A percentile compares a stretch with the other conserved stretches of the same genome.
These are phyloP conservation scores for Penicillium sp. DNA, from an alignment of 2,329 filamentous ascomycete species.

Conservation along the genomic window DNA sequence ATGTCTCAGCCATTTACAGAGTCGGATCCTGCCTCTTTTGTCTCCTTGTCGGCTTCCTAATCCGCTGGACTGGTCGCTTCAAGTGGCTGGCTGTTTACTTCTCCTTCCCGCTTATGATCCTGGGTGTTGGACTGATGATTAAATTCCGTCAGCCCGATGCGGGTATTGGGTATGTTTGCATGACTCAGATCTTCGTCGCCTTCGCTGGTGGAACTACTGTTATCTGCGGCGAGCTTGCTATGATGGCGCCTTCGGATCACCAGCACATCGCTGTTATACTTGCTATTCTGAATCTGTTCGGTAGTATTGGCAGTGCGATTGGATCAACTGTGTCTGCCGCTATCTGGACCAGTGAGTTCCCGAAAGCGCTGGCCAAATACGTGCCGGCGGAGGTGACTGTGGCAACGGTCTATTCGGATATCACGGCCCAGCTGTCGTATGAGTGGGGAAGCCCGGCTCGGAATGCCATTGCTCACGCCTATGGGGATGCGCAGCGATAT, in stretches of 20 bases:
- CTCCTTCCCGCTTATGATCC: slow-evolving; percentile 19
- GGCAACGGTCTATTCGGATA: background rate
- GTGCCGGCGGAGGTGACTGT: slow-evolving; percentile 1
- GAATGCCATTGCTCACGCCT: slow-evolving; percentile 45
- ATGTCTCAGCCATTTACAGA: slow-evolving; percentile 22
- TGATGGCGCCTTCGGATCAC: slow-evolving; percentile 20
- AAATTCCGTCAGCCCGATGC: slow-evolving; percentile 22
- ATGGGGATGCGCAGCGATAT: slow-evolving; percentile 47
- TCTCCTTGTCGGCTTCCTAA: slow-evolving; percentile 15
- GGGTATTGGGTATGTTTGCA: slow-evolving; percentile 16
- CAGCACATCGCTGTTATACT: slow-evolving; percentile 18
- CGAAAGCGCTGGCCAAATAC: slow-evolving; percentile 5
- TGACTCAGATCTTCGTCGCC: slow-evolving; percentile 23
- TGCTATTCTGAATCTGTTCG: slow-evolving; percentile 17
- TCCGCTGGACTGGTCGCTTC: slow-evolving; percentile 19
- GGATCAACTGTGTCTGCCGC: slow-evolving; percentile 21
- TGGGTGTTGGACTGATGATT: slow-evolving; percentile 23
- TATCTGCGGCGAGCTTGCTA: slow-evolving; percentile 18
- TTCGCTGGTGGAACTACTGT: slow-evolving; percentile 19
- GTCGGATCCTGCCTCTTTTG: slow-evolving; percentile 21
- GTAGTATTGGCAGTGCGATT: slow-evolving; percentile 16
- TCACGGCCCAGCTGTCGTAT: slow-evolving; percentile 6
- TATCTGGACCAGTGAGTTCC: slow-evolving; percentile 24
- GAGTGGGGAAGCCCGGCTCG: slow-evolving; percentile 42
- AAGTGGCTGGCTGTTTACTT: slow-evolving; percentile 16